Evolutionary conservation across 768 basidiomycete genomes (phyloP), one percentile per base, ranked within the genome.

Genomic region (Hydnomerulius pinastri): DNA sequence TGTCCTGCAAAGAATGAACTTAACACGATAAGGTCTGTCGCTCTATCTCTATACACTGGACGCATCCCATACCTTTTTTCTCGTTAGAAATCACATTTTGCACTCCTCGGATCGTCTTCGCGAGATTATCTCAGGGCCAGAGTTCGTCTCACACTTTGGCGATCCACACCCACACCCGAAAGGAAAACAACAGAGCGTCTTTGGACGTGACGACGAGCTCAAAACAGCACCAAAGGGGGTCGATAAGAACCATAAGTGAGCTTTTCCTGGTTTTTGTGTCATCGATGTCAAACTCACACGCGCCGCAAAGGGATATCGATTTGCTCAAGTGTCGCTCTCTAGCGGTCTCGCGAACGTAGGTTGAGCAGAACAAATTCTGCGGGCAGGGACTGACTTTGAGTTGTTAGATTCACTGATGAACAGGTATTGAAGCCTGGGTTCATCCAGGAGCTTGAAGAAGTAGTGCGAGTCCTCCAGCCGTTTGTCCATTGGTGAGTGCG

Each of bases 211-310:
- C 2, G 94, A 92, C 58, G 86, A 92, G 63, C 72, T 97, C 25
- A 98, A 97, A 72, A 83, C 82, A 0, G 91, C 93, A 5, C 95
- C 95, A 1, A 98, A 97, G 62, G 95, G 93, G 0, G 71, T 96
- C 8, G 80, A 81, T 44, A 98, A 93, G 69, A 78, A 77, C 25
- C 93, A 98, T 64, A 75, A 76, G 89, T 90, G 48, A 15, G 77
- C 60, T 9, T 21, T 20, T 45, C 28, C 39, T 20, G 24, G 20
- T 17, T 24, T 40, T 44, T 13, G 13, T 43, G 37, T 12, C 24
- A 17, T 17, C 12, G 28, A 23, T 41, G 30, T 30, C 46, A 18
- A 32, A 42, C 23, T 32, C 40, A 51, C 8, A 23, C 24, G 18
- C 47, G 28, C 24, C 41, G 30, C 15, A 43, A 38, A 90, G 87